These are phyloP conservation scores for Chrysanthemum lavandulifolium DNA, from an alignment of 129 eudicot genomes.

Conservation along the genomic window DNA sequence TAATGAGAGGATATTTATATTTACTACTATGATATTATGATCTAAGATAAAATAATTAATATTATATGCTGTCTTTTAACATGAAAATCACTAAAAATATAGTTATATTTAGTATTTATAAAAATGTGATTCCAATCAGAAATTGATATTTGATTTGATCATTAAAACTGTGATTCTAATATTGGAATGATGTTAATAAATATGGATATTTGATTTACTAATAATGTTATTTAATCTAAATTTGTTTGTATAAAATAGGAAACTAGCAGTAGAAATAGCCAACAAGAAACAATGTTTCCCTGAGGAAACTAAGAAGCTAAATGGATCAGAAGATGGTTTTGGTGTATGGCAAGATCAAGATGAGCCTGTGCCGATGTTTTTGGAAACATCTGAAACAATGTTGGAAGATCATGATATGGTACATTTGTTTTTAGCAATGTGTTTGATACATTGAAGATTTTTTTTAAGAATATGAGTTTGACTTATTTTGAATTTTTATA, in stretches of 20 bases:
- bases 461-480: conserved; percentile 7
- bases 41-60: too few species aligned
- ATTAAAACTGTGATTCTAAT: too few species aligned
- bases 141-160: too few species aligned
- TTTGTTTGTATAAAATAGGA: conserved; percentile 37
- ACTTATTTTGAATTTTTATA: conserved; percentile 10
- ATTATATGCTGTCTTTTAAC: too few species aligned
- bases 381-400: conserved; percentile 46
- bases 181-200: neutral
- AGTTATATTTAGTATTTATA: too few species aligned
- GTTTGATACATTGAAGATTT: neutral
- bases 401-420: conserved; percentile 58
- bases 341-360: conserved; percentile 51
- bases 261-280: conserved; percentile 55
- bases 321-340: conserved; percentile 41
- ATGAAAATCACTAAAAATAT: too few species aligned
- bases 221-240: conserved; percentile 14
- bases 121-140: too few species aligned
- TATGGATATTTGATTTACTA: too few species aligned
- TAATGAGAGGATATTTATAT: neutral
- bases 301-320: conserved; percentile 59
- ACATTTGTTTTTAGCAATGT: neutral
- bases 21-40: neutral
- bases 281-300: conserved; percentile 38
- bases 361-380: conserved; percentile 69